Evolutionary conservation across 1,139 yeast genomes (phyloP), one percentile per base, ranked within the genome.

Genomic region (Saccharomyces hybrid): DNA sequence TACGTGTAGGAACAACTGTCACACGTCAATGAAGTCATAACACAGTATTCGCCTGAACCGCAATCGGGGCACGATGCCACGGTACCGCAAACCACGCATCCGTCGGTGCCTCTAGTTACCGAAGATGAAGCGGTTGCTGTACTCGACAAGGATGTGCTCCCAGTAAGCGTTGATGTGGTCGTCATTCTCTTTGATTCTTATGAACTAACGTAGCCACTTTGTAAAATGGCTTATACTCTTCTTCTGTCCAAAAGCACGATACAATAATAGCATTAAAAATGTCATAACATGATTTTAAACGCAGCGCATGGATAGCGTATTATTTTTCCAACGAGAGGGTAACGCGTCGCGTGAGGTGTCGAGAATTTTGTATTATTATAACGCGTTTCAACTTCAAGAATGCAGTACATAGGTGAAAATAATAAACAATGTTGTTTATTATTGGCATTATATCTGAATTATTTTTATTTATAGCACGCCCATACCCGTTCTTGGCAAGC

Each of bases 21-120:
- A 64, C 91, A 84, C 1, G 88, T 78, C 54, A 77, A 81, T 1
- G 80, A 69, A 1, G 80, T 72, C 64, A 77, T 73, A 3, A 71
- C 73, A 67, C 88, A 83, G 60, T 75, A 77, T 63, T 82, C 78
- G 52, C 77, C 77, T n/a, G 64, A 63, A 0, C 68, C 71, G 72
- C 93, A 86, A 2, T 59, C 60, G 0, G 88, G 88, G 63, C 89
- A 84, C 2, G 68, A 48, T 0, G 71, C 64, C 1, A 57, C 42
- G 4, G 66, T 55, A 1, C 78, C 73, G 64, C 89, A 84, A 0
- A 69, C 57, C 12, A 83, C 80, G 73, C 88, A 84, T 0, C 71
- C 73, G 44, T 63, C 65, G 1, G 63, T 42, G 2, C 57, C 48
- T n/a, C 59, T 52, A 9, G 58, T 51, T 21, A 56, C 47, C 11